Conservation (phyloP, 495 filamentous ascomycete species). For the Cladorrhinum samala region DNA sequence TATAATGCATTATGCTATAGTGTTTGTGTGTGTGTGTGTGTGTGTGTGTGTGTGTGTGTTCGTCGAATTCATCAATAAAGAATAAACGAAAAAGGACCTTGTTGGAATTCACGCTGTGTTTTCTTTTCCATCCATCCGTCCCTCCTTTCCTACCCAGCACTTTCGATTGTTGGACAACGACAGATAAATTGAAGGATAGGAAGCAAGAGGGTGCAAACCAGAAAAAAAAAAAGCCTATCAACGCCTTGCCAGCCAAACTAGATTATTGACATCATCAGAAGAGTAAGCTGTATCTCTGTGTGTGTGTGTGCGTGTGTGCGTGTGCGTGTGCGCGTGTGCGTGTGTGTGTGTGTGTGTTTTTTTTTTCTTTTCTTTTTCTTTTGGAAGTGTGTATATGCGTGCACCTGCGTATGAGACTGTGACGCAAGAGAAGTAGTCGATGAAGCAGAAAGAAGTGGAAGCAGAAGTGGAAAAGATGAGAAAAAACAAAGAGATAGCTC, state of each 20-base stretch:
- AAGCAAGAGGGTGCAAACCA: neutral
- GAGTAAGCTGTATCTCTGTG: slow-evolving; percentile 13
- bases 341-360: too few species aligned
- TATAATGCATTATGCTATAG: neutral
- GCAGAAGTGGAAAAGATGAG: neutral
- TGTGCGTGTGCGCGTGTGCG: too few species aligned
- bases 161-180: too few species aligned
- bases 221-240: neutral
- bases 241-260: neutral
- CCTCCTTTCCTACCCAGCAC: neutral
- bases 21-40: neutral
- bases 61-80: neutral
- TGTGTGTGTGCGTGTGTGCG: too few species aligned
- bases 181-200: too few species aligned
- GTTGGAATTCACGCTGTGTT: too few species aligned
- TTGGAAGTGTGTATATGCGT: too few species aligned
- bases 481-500: too few species aligned
- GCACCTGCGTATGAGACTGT: neutral
- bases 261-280: slow-evolving; percentile 11
- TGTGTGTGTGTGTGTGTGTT: neutral
- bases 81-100: neutral
- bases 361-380: too few species aligned
- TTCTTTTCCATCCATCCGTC: neutral
- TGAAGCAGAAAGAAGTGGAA: neutral
- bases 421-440: neutral